Percentiles rank a stretch among this genome's conserved stretches.
These are phyloP conservation scores for Podospora australis DNA, from an alignment of 495 filamentous ascomycete species.

Conservation along the genomic window DNA sequence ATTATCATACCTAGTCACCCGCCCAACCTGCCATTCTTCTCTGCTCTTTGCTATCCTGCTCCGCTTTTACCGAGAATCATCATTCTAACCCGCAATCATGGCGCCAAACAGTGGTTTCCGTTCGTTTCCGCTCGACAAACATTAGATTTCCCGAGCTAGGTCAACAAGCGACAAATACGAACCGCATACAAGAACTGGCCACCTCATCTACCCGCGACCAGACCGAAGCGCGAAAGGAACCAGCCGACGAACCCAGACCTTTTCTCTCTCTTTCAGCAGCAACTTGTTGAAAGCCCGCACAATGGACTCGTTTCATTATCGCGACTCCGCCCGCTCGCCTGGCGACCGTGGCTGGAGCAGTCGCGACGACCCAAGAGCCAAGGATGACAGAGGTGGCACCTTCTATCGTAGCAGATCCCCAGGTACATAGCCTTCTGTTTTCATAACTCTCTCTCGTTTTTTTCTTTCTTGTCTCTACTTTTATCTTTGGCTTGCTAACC, in stretches of 20 bases:
- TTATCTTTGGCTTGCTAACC: slow-evolving; percentile 6
- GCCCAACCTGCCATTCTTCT: background rate
- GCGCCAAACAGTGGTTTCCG: slow-evolving; percentile 39
- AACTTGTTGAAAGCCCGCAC: no score
- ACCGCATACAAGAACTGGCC: background rate
- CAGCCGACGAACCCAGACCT: background rate
- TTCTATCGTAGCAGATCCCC: slow-evolving; percentile 53
- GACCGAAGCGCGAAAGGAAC: background rate
- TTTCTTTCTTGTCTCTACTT: slow-evolving; percentile 8
- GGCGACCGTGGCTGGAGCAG: slow-evolving; percentile 42
- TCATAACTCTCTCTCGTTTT: slow-evolving; percentile 11
- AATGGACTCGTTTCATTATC: slow-evolving; percentile 44
- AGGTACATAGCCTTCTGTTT: slow-evolving; percentile 36
- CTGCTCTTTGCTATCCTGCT: background rate
- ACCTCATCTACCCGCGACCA: background rate
- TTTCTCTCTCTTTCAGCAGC: no score
- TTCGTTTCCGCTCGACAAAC: slow-evolving; percentile 21
- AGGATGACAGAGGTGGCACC: slow-evolving; percentile 43
- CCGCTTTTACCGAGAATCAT: slow-evolving; percentile 27
- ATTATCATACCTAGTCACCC: background rate
- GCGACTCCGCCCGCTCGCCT: slow-evolving; percentile 45
- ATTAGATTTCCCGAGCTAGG: slow-evolving; percentile 20
- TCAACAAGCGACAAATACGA: slow-evolving; percentile 22
- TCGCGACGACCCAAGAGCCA: slow-evolving; percentile 41
- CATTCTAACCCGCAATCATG: slow-evolving; percentile 47